These are phyloP conservation scores for Trichoderma atrobrunneum DNA, from an alignment of 2,329 filamentous ascomycete genomes.

Conservation along the genomic window DNA sequence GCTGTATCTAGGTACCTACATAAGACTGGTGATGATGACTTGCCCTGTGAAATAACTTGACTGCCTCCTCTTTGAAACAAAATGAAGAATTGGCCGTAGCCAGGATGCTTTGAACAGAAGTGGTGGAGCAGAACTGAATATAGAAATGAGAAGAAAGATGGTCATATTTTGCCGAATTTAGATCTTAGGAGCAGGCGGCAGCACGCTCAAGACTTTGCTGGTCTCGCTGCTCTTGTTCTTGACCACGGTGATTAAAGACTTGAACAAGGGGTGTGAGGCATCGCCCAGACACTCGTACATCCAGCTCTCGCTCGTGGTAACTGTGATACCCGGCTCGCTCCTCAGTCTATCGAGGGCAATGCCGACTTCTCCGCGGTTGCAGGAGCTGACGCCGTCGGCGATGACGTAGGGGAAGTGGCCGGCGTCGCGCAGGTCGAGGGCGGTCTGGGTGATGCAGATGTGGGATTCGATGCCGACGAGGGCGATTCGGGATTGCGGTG, in stretches of 20 bases:
- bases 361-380: slow-evolving; percentile 76
- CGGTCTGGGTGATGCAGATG: slow-evolving; percentile 92
- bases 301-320: slow-evolving; percentile 87
- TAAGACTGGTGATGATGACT: not conserved
- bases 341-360: slow-evolving; percentile 75
- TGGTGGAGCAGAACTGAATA: not conserved
- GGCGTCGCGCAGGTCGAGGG: slow-evolving; percentile 70
- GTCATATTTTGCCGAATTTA: slow-evolving; percentile 26
- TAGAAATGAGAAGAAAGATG: not conserved
- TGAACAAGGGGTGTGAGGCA: slow-evolving; percentile 70
- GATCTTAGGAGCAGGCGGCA: slow-evolving; percentile 59
- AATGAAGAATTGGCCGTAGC: not conserved
- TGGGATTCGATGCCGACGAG: slow-evolving; percentile 91
- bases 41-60: not conserved
- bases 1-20: not conserved
- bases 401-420: slow-evolving; percentile 84
- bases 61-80: not conserved
- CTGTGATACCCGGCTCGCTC: slow-evolving; percentile 64
- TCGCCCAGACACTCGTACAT: slow-evolving; percentile 89
- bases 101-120: not conserved
- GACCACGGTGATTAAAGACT: slow-evolving; percentile 68
- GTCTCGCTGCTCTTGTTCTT: slow-evolving; percentile 74
- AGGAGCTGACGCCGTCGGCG: slow-evolving; percentile 85
- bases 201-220: slow-evolving; percentile 61
- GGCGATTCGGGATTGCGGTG: slow-evolving; percentile 56